Percentiles rank a stretch among this genome's conserved stretches.
phyloP scores from a whole-genome alignment of 441 rosid species.

The Jatropha podagrica region DNA sequence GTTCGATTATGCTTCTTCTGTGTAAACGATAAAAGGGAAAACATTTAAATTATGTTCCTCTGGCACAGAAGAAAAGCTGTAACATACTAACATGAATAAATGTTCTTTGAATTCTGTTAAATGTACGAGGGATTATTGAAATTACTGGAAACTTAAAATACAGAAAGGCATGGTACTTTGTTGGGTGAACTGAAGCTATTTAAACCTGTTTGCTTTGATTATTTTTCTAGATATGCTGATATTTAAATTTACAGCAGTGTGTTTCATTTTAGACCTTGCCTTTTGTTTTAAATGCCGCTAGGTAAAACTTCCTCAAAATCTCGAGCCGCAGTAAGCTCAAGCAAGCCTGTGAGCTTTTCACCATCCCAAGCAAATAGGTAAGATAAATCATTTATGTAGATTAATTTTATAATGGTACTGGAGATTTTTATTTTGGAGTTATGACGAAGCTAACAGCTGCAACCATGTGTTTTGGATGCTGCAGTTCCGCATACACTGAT shows the following conservation, averaged over 20 bases:
- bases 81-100: not conserved
- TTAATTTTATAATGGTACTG: not conserved
- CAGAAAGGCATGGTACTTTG: not conserved
- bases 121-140: not conserved
- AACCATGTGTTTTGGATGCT: conserved; percentile 10
- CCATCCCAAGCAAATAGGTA: not conserved
- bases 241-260: not conserved
- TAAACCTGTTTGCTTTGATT: not conserved
- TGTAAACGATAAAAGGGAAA: not conserved
- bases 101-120: not conserved
- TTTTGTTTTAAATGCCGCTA: conserved; percentile 1
- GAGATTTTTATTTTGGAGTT: not conserved
- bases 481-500: not conserved
- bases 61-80: not conserved
- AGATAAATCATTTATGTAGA: not conserved
- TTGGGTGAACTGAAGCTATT: not conserved
- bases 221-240: not conserved
- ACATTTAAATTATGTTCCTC: not conserved
- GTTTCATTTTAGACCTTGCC: not conserved
- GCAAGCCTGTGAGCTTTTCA: not conserved
- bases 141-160: not conserved
- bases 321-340: not conserved
- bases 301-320: conserved; percentile 17
- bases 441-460: conserved; percentile 6
- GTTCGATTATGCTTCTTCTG: not conserved